Evolutionary conservation across 2,329 filamentous ascomycete genomes (phyloP), one percentile per base, ranked within the genome.

Genomic region (Aspergillus sp.): DNA sequence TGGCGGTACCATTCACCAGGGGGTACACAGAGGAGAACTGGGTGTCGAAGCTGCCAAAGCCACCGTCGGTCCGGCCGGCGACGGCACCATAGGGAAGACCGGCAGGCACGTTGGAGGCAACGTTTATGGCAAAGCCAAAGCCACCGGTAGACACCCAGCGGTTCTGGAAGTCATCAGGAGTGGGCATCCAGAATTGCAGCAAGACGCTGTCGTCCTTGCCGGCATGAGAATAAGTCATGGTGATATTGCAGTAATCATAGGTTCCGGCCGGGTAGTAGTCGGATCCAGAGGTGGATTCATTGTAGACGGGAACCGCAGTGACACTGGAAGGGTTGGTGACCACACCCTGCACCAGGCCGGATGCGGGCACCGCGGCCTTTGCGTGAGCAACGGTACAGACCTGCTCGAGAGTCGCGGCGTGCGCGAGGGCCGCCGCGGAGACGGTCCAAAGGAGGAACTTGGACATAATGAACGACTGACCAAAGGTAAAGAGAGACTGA

Each of bases 131-230:
- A 43, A 75, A 78, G 4, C 80, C 81, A 50, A 79, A 81, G 8
- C 81, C 81, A 47, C 81, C 81, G 2, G 76, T 78, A 0, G 78
- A 72, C n/a, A 82, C 71, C 60, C 76, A 84, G 2, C 81, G 76
- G 50, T 80, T 81, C 63, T 81, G 66, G 65, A 80, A 83, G 21
- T 73, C 70, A 2, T 68, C 67, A 0, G 80, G 80, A 3, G 76
- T 64, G 0, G 81, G 81, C 9, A 82, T 71, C 71, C 76, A 81
- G 66, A 78, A 79, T 25, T 71, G 70, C 4, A 81, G 65, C 38
- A 72, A 67, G 0, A 80, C 76, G 4, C 61, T 58, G 57, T 79
- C 76, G 4, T 67, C 67, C n/a, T 63, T 69, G 28, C 79, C 80
- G 32, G 75, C 69, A 55, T 82, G 81, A 2, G 76, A 74, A 64